These are phyloP conservation scores for Populus trichocarpa DNA, from an alignment of 441 rosid genomes.

Conservation along the genomic window DNA sequence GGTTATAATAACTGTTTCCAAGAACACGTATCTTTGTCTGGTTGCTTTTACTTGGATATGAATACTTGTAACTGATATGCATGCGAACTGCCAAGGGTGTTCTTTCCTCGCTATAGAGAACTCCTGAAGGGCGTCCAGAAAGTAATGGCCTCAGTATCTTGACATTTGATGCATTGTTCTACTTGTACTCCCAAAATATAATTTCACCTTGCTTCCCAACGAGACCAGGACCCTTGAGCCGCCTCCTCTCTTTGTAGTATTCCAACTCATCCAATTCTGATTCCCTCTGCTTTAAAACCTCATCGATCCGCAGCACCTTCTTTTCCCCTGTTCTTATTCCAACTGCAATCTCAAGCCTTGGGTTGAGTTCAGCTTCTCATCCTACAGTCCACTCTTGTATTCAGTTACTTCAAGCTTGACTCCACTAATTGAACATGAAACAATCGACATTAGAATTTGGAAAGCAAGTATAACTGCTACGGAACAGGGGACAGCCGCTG, in stretches of 20 bases:
- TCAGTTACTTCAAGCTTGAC: background rate
- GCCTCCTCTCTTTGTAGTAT: conserved; percentile 89
- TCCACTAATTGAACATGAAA: background rate
- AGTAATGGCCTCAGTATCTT: background rate
- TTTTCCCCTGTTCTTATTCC: conserved; percentile 82
- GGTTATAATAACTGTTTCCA: background rate
- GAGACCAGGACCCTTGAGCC: conserved; percentile 86
- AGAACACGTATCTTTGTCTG: background rate
- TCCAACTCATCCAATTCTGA: conserved; percentile 60
- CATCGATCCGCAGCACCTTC: conserved; percentile 67
- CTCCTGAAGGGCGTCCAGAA: background rate
- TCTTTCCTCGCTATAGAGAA: background rate
- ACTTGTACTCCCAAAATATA: conserved; percentile 75
- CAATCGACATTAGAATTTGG: background rate
- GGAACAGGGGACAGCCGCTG: background rate
- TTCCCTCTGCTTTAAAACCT: conserved; percentile 61
- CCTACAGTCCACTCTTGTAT: conserved; percentile 39
- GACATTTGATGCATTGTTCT: conserved; percentile 10
- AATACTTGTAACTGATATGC: background rate
- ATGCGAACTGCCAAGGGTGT: background rate
- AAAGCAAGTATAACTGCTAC: background rate
- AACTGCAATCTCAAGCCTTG: conserved; percentile 56
- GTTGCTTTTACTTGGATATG: background rate
- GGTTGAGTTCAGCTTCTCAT: conserved; percentile 53
- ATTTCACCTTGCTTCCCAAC: conserved; percentile 92